phyloP scores from a whole-genome alignment of 352 stramenopile species.

The Phytophthora idaei region DNA sequence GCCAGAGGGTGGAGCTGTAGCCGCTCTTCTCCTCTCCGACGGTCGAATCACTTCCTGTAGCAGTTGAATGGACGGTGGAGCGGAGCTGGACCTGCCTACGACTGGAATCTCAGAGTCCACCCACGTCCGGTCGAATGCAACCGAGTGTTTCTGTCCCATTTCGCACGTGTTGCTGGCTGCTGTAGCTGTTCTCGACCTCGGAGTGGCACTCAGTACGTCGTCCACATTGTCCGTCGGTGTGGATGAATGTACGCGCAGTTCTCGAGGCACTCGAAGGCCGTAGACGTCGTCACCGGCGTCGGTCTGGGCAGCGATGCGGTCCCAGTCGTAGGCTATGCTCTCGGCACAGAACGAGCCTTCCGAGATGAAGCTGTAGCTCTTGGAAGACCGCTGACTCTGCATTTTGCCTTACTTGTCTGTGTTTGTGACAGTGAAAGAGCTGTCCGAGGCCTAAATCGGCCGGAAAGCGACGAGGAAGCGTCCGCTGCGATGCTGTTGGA shows the following conservation, averaged over 20 bases:
- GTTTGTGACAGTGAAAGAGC: constrained; percentile 12
- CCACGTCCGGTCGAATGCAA: constrained; percentile 63
- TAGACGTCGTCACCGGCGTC: constrained; percentile 30
- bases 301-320: constrained; percentile 24
- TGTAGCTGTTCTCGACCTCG: constrained; percentile 19
- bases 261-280: constrained; percentile 26
- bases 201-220: constrained; percentile 21
- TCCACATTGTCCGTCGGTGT: constrained; percentile 38
- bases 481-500: not conserved
- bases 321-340: constrained; percentile 49
- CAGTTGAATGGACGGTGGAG: constrained; percentile 67
- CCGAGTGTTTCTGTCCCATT: constrained; percentile 49
- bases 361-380: constrained; percentile 86
- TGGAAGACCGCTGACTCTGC: constrained; percentile 41
- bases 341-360: constrained; percentile 70
- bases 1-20: constrained; percentile 50
- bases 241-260: constrained; percentile 30
- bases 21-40: constrained; percentile 47
- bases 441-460: constrained; percentile 1
- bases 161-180: constrained; percentile 13
- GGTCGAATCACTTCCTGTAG: constrained; percentile 54
- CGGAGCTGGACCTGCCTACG: constrained; percentile 59
- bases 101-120: constrained; percentile 58
- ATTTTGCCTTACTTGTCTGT: constrained; percentile 9
- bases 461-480: not conserved